Conservation (phyloP, 1,139 yeast species). For the Yamadazyma buinensis region DNA sequence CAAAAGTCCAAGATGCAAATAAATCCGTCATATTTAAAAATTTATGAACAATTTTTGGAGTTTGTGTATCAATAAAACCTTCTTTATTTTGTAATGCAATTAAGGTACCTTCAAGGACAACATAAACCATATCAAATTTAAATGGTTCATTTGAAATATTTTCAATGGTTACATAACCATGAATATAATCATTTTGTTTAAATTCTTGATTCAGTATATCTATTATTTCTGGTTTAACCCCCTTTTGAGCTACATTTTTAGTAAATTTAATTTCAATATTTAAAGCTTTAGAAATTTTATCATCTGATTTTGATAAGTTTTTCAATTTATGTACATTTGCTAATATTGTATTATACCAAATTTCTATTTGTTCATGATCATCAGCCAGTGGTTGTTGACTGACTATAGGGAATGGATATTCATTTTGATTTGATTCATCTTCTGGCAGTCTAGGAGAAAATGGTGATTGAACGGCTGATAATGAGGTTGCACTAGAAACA, state of each 20-base stretch:
- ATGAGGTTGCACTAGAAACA: slow-evolving; percentile 19
- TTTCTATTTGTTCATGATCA: slow-evolving; percentile 27
- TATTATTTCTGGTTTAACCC: slow-evolving; percentile 28
- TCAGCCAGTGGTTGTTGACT: slow-evolving; percentile 6
- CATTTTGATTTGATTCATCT: slow-evolving; percentile 3
- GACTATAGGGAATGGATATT: slow-evolving; percentile 16
- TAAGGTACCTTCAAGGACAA: slow-evolving; percentile 33
- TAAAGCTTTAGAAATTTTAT: slow-evolving; percentile 23
- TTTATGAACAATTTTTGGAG: slow-evolving; percentile 25
- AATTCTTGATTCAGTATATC: slow-evolving; percentile 30
- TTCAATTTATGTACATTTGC: slow-evolving; percentile 42
- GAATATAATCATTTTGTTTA: slow-evolving; percentile 37
- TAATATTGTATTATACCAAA: slow-evolving; percentile 43
- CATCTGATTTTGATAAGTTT: slow-evolving; percentile 28
- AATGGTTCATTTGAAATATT: slow-evolving; percentile 26
- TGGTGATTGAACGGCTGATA: slow-evolving; percentile 18
- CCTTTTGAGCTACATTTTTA: slow-evolving; percentile 41
- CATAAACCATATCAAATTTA: slow-evolving; percentile 41
- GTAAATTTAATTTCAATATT: slow-evolving; percentile 34
- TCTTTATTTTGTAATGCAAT: slow-evolving; percentile 25
- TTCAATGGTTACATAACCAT: slow-evolving; percentile 36
- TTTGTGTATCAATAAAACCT: slow-evolving; percentile 28
- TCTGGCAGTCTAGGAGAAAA: slow-evolving; percentile 9
- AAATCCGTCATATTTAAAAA: slow-evolving; percentile 44
- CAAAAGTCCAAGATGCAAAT: slow-evolving; percentile 46